Evolutionary conservation across 78 protist species (phyloP).

Genomic region (Dictyostelium firmibasis): DNA sequence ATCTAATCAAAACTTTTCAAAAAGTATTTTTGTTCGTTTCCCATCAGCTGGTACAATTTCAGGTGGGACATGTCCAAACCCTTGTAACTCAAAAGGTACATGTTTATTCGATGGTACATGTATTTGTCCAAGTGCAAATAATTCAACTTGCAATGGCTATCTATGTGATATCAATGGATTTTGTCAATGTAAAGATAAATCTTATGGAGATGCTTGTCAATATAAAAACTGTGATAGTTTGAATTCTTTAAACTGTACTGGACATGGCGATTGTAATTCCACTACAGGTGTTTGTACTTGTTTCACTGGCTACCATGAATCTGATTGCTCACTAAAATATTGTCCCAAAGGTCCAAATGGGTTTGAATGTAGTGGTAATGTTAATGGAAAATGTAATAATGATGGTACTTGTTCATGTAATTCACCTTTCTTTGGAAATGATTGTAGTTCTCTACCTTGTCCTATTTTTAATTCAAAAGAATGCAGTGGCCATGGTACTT

Average conservation of each 20-base stretch:
- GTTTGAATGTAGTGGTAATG: neutral
- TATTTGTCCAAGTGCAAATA: neutral
- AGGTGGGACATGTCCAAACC: neutral
- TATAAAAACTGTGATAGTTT: neutral
- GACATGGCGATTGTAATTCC: neutral
- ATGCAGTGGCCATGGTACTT: neutral
- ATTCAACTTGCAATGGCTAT: neutral
- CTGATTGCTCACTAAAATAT: neutral
- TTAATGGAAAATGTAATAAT: neutral
- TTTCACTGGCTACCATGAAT: neutral
- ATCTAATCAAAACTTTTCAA: neutral
- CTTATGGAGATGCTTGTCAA: neutral
- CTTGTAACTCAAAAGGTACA: neutral
- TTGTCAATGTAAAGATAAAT: neutral
- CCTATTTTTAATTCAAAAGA: neutral
- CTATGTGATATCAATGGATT: neutral
- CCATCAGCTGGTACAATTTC: neutral
- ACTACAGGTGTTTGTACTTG: neutral
- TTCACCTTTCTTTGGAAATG: neutral
- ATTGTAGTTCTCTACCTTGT: neutral
- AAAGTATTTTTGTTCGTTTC: neutral
- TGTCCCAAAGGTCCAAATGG: neutral
- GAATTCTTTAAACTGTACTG: neutral
- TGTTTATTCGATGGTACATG: neutral
- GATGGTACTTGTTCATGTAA: neutral